Evolutionary conservation across 2,329 filamentous ascomycete genomes (phyloP), one percentile per base, ranked within the genome.

Genomic region (Trichophyton schoenleinii): DNA sequence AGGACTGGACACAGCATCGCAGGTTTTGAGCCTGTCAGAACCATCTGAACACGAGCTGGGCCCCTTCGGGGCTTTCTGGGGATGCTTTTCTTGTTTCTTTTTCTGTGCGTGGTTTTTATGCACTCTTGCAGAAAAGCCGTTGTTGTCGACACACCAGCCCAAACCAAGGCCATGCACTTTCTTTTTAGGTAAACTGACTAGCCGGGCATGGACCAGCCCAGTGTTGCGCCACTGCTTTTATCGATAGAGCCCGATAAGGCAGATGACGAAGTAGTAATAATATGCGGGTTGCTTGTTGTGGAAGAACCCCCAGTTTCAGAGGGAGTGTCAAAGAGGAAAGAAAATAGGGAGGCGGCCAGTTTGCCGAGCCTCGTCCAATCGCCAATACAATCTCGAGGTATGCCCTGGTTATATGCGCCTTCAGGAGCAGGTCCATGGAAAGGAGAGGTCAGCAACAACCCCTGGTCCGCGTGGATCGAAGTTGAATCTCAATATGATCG

Each of bases 81-180:
- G 44, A 25, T 20, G 44, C 44, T 44, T 44, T 44, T 15, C 41
- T 44, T 44, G 41, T 44, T 44, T n/a, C 41, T 44, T 44, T 44
- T 44, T 38, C 34, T 44, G 41, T 44, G 41, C 41, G 41, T 44
- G 41, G 4, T 18, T 44, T 42, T 44, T 44, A 44, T 44, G 41
- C 41, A 44, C 41, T 44, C 41, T 44, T 55, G 28, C 49, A 55
- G 49, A 55, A 53, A 55, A 34, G 49, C 49, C 49, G 49, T 55
- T 55, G 13, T 44, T 55, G 13, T 44, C 3, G 41, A 44, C 18
- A 31, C 13, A 28, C 25, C n/a, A 11, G n/a, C 11, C 25, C n/a
- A 34, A 15, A 13, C 31, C 22, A 28, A 28, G 15, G n/a, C 49
- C 49, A 20, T 55, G 49, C 31, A 28, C 44, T 53, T 20, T 36